phyloP scores from a whole-genome alignment of 768 basidiomycete species.

The Trametopsis cervina region DNA sequence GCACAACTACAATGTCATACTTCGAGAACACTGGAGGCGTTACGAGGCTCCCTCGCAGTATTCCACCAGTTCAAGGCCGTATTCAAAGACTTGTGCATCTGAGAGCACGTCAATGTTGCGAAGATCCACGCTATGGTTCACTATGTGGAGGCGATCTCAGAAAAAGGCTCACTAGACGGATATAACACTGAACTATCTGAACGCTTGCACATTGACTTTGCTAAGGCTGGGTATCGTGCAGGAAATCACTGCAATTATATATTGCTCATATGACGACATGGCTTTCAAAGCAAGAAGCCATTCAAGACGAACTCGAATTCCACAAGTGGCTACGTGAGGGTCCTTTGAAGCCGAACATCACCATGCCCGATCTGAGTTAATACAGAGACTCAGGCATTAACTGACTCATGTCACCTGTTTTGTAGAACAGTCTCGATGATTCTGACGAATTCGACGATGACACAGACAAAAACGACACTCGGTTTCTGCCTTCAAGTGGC shows the following conservation, averaged over 20 bases:
- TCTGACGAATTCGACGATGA: background rate
- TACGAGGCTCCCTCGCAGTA: constrained; percentile 20
- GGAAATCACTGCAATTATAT: constrained; percentile 20
- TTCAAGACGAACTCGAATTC: background rate
- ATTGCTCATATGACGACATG: constrained; percentile 20
- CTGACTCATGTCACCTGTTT: too few species aligned
- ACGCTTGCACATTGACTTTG: constrained; percentile 22
- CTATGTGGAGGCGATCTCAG: constrained; percentile 14
- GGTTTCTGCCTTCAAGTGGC: constrained; percentile 2
- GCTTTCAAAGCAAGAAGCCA: constrained; percentile 13
- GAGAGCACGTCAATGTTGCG: constrained; percentile 22
- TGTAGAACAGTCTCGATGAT: too few species aligned
- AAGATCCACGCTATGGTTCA: constrained; percentile 21
- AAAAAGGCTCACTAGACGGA: constrained; percentile 19
- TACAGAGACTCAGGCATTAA: too few species aligned
- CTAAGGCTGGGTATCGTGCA: constrained; percentile 22
- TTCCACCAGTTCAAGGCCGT: constrained; percentile 23
- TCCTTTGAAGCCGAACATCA: background rate
- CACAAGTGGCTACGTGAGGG: background rate
- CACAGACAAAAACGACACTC: background rate
- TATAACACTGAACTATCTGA: constrained; percentile 25
- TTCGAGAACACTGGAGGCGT: constrained; percentile 19
- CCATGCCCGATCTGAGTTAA: background rate
- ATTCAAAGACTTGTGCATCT: constrained; percentile 9
- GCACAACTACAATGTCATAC: constrained; percentile 30